Base-by-base conservation (phyloP, 352 stramenopile genomes). In the Phytophthora boehmeriae region DNA sequence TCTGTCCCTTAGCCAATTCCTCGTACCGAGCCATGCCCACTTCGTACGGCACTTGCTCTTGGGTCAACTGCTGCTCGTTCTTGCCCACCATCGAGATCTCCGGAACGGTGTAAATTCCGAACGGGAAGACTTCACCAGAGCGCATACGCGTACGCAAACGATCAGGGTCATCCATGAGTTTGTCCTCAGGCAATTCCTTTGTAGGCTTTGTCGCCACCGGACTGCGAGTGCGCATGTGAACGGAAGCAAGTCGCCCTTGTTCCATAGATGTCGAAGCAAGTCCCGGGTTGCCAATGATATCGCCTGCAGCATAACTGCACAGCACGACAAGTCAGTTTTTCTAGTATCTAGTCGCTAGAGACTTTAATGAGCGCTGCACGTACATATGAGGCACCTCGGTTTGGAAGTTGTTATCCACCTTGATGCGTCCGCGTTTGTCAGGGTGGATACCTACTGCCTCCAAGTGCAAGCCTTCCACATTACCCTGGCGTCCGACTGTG, bases 181-280 rank as follows among this genome's bases (percentile, higher is more conserved):
- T 79, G 19, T 75, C 67, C 19, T 65, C 62, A 8, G 55, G 61
- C 9, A 79, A 23, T 71, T 73, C 38, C 70, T 71, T 70, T 45
- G 80, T 83, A 67, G 91, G 11, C 42, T 70, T 70, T 45, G 80
- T 87, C 69, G 92, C 89, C 16, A 83, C 80, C 19, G 78, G 81
- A 66, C 80, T 79, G 16, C 55, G 67, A 10, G 79, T 95, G 27
- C 86, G 77, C 90, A 97, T 97, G 68, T 97, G 88, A 27, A 93
- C 80, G 0, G 86, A 95, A 25, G 89, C 90, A 57, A 93, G 64
- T 22, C 87, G 82, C 13, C 90, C 90, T 61, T 97, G 90, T 68
- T 97, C 90, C 90, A 97, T 97, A 38, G 86, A 96, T 16, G 88
- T 96, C 32, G 89, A 97, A 19, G 90, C 89, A 44, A 97, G 79